Conservation (phyloP, 1,284 basidiomycete species). For the Papiliotrema fonsecae region DNA sequence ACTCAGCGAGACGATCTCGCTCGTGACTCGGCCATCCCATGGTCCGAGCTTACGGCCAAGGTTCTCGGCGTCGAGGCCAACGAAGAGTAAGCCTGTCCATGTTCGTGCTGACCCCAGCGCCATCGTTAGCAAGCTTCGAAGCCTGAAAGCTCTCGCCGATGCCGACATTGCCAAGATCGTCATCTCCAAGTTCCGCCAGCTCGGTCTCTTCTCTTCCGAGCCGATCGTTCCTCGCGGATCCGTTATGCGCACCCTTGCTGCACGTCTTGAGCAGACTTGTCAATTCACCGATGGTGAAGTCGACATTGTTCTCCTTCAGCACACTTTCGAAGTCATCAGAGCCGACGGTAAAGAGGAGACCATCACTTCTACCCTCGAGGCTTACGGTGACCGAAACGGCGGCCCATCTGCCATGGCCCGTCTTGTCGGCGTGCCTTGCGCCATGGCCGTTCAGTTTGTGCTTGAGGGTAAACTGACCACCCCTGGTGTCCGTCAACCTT, state of each 20-base stretch:
- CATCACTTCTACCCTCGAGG: slow-evolving; percentile 86
- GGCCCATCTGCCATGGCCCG: slow-evolving; percentile 93
- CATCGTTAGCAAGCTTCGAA: slow-evolving; percentile 66
- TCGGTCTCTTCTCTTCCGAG: slow-evolving; percentile 77
- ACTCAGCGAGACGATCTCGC: slow-evolving; percentile 69
- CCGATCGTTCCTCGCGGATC: slow-evolving; percentile 67
- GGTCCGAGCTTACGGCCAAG: slow-evolving; percentile 77
- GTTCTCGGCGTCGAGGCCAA: slow-evolving; percentile 67
- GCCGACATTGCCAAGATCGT: slow-evolving; percentile 69
- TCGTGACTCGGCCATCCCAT: slow-evolving; percentile 61
- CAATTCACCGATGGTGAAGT: slow-evolving; percentile 85
- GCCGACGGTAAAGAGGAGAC: slow-evolving; percentile 75
- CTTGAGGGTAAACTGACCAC: slow-evolving; percentile 64
- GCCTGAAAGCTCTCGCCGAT: slow-evolving; percentile 63
- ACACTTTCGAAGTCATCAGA: slow-evolving; percentile 90
- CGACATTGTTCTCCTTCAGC: slow-evolving; percentile 95
- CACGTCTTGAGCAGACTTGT: slow-evolving; percentile 84
- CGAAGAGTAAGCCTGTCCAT: slow-evolving; percentile 57
- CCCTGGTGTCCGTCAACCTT: slow-evolving; percentile 82
- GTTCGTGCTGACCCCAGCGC: slow-evolving; percentile 40
- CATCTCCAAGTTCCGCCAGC: slow-evolving; percentile 83
- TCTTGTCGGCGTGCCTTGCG: slow-evolving; percentile 88
- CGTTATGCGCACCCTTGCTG: slow-evolving; percentile 91
- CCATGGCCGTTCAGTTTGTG: slow-evolving; percentile 82
- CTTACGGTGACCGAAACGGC: slow-evolving; percentile 71